These are phyloP conservation scores for Scheffersomyces lignicola DNA, from an alignment of 1,139 yeast species.

Conservation along the genomic window DNA sequence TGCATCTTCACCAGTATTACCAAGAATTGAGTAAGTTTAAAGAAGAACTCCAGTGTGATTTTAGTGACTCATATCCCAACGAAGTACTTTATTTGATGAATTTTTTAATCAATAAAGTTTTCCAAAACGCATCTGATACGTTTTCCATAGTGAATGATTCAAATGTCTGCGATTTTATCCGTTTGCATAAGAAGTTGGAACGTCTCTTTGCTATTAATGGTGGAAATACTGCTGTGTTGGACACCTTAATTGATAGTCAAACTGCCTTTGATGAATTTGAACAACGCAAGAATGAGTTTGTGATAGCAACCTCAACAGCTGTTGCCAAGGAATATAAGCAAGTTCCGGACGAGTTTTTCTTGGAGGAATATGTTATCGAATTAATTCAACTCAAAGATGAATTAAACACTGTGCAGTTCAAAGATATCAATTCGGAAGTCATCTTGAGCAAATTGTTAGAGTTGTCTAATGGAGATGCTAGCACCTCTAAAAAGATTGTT, in stretches of 20 bases:
- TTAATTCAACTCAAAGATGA: constrained; percentile 24
- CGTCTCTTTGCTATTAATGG: constrained; percentile 29
- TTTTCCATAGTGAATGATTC: constrained; percentile 17
- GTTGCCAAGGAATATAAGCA: constrained; percentile 25
- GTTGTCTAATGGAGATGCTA: constrained; percentile 14
- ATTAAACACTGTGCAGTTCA: constrained; percentile 16
- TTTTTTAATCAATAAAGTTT: constrained; percentile 20
- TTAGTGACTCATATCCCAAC: constrained; percentile 7
- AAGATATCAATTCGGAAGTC: constrained; percentile 10
- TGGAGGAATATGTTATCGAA: constrained; percentile 37
- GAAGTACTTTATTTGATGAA: constrained; percentile 20
- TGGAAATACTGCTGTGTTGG: constrained; percentile 33
- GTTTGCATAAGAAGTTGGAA: constrained; percentile 20
- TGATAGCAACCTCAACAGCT: constrained; percentile 1
- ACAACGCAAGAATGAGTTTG: constrained; percentile 5
- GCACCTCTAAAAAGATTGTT: constrained; percentile 18
- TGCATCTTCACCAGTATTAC: constrained; percentile 22
- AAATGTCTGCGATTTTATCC: constrained; percentile 20
- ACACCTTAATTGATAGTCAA: constrained; percentile 29
- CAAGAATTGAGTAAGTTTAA: constrained; percentile 21
- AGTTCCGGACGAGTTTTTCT: constrained; percentile 36
- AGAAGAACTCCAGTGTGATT: constrained; percentile 14
- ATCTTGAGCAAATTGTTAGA: constrained; percentile 12
- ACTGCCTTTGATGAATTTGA: constrained; percentile 19
- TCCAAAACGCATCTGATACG: constrained; percentile 14